Conservation (phyloP, 306 rosid species). For the Cucurbita maxima region DNA sequence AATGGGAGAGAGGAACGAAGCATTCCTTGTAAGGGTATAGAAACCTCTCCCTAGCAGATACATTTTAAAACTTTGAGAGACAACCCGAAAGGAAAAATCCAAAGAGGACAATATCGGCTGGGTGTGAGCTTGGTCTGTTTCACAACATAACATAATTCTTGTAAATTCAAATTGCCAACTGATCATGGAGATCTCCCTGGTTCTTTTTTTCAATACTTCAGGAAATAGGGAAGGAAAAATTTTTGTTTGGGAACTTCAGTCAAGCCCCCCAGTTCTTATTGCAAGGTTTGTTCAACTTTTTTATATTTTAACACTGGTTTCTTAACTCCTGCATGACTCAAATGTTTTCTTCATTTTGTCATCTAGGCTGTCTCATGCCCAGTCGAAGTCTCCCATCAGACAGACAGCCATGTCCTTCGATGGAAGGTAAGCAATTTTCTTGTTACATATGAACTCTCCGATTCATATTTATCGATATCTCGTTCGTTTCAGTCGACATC, state of each 20-base stretch:
- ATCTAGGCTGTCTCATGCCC: constrained; percentile 63
- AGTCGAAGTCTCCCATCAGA: constrained; percentile 78
- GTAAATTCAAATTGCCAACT: background rate
- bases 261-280: constrained; percentile 75
- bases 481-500: background rate
- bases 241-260: constrained; percentile 84
- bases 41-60: too few relatives aligned
- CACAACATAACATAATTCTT: background rate
- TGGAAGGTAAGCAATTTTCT: constrained; percentile 75
- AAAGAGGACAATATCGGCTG: too few relatives aligned
- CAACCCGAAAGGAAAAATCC: too few relatives aligned
- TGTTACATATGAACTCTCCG: background rate
- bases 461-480: too few relatives aligned
- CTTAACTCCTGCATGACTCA: background rate
- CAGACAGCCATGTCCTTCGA: constrained; percentile 85
- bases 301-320: background rate
- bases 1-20: too few relatives aligned
- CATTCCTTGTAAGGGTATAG: too few relatives aligned
- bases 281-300: constrained; percentile 35
- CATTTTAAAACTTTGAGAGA: too few relatives aligned
- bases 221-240: constrained; percentile 91
- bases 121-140: too few relatives aligned
- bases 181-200: background rate
- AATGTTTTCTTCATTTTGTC: constrained; percentile 4
- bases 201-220: constrained; percentile 7